phyloP scores from a whole-genome alignment of 2,329 filamentous ascomycete species.

The Ambrosiella cleistominuta region DNA sequence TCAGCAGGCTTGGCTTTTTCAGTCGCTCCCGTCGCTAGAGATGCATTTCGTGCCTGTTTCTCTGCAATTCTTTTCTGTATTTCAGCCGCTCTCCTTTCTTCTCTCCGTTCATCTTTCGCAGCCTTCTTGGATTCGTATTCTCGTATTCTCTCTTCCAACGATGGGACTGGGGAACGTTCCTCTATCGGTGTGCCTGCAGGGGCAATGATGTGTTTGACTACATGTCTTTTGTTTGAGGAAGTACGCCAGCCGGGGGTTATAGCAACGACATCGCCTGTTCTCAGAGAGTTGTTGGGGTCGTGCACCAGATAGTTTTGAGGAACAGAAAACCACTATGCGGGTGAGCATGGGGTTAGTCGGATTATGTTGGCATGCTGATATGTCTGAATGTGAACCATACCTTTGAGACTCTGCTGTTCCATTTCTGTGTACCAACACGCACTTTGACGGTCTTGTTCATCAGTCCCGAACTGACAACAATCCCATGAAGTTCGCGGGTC shows the following conservation, averaged over 20 bases:
- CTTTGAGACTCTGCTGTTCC: slow-evolving; percentile 58
- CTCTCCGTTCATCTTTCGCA: slow-evolving; percentile 37
- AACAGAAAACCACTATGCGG: slow-evolving; percentile 36
- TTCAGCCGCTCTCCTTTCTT: slow-evolving; percentile 19
- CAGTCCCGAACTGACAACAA: slow-evolving; percentile 60
- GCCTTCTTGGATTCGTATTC: slow-evolving; percentile 36
- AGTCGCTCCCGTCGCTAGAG: slow-evolving; percentile 2
- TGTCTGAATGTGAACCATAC: slow-evolving; percentile 24
- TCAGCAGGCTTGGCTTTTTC: neutral
- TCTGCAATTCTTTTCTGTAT: slow-evolving; percentile 8
- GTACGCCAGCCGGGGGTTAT: slow-evolving; percentile 50
- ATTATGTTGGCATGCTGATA: neutral
- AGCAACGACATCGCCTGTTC: slow-evolving; percentile 56
- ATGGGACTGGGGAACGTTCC: slow-evolving; percentile 47
- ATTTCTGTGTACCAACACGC: slow-evolving; percentile 50
- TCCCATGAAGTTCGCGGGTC: slow-evolving; percentile 39
- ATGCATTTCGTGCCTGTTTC: neutral
- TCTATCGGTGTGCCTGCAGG: slow-evolving; percentile 46
- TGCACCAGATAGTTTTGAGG: slow-evolving; percentile 53
- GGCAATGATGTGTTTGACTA: slow-evolving; percentile 58
- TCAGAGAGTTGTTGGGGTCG: slow-evolving; percentile 57
- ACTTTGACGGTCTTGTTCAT: slow-evolving; percentile 71
- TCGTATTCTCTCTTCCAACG: slow-evolving; percentile 40
- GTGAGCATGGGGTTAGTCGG: neutral
- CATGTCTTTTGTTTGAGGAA: slow-evolving; percentile 51